Evolutionary conservation across 1,139 yeast genomes (phyloP).

Genomic region (Pichia sorboxylosa): DNA sequence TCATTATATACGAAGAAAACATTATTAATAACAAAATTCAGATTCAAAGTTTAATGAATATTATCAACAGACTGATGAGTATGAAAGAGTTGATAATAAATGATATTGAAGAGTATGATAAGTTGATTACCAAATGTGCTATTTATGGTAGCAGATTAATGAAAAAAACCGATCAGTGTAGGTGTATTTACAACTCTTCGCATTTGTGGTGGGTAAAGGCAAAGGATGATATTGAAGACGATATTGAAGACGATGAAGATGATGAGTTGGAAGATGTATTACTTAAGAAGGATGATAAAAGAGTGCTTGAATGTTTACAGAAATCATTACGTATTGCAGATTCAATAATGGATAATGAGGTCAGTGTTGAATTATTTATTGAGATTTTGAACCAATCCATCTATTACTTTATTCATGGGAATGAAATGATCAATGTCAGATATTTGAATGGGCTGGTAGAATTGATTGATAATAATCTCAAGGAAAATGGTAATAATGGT

Average conservation of each 20-base stretch:
- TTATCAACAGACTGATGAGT: conserved; percentile 50
- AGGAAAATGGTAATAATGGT: conserved; percentile 30
- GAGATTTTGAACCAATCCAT: conserved; percentile 81
- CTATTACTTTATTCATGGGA: conserved; percentile 78
- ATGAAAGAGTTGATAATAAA: conserved; percentile 38
- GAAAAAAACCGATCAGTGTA: conserved; percentile 89
- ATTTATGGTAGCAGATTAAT: conserved; percentile 79
- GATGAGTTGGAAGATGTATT: conserved; percentile 12
- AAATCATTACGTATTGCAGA: conserved; percentile 83
- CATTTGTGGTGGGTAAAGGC: conserved; percentile 94
- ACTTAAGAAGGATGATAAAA: conserved; percentile 42
- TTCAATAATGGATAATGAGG: conserved; percentile 78
- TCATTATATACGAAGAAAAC: conserved; percentile 77
- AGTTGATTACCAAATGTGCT: conserved; percentile 73
- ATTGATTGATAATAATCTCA: conserved; percentile 65
- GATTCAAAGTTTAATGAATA: conserved; percentile 33
- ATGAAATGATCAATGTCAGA: conserved; percentile 53
- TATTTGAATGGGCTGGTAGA: conserved; percentile 83
- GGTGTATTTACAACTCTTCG: conserved; percentile 78
- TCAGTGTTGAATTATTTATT: conserved; percentile 70
- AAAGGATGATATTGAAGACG: conserved; percentile 16
- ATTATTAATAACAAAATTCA: conserved; percentile 53
- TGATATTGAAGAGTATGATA: conserved; percentile 56
- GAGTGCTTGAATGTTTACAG: conserved; percentile 59
- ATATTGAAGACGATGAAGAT: conserved; percentile 3